Conservation (phyloP, 768 basidiomycete species). For the Lactarius indigo region DNA sequence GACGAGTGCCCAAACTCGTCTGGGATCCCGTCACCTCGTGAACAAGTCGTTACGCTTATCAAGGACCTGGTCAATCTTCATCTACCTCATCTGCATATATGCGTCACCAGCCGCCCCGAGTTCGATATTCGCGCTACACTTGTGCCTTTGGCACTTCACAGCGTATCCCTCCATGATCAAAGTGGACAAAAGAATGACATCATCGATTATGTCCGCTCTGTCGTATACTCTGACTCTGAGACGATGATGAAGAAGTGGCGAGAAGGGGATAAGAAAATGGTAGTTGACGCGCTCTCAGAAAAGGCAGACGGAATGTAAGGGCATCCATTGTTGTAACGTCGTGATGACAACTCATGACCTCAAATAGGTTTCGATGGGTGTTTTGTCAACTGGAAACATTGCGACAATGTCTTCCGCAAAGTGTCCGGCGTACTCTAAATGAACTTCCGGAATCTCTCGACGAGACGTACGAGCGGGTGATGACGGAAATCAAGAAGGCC, state of each 20-base stretch:
- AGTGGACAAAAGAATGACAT: not conserved
- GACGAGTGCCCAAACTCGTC: not conserved
- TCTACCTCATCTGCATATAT: not conserved
- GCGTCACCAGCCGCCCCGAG: not conserved
- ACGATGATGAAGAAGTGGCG: not conserved
- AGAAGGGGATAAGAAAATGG: not conserved
- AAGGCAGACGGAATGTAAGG: not conserved
- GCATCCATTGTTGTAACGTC: not conserved
- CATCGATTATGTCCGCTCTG: not conserved
- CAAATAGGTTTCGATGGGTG: not conserved
- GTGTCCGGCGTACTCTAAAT: not conserved
- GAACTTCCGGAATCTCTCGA: not conserved
- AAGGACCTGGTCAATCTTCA: not conserved
- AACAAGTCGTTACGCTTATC: not conserved
- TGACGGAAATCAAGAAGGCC: not conserved
- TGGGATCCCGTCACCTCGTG: not conserved
- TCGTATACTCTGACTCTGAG: not conserved
- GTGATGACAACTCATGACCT: not conserved
- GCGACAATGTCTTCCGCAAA: not conserved
- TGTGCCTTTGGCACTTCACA: not conserved
- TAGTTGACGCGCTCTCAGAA: not conserved
- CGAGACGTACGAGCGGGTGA: not conserved
- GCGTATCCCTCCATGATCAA: not conserved
- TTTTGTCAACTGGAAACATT: not conserved
- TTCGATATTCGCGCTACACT: not conserved